phyloP scores from a whole-genome alignment of 345 rosid species.

The Eutrema japonicum region DNA sequence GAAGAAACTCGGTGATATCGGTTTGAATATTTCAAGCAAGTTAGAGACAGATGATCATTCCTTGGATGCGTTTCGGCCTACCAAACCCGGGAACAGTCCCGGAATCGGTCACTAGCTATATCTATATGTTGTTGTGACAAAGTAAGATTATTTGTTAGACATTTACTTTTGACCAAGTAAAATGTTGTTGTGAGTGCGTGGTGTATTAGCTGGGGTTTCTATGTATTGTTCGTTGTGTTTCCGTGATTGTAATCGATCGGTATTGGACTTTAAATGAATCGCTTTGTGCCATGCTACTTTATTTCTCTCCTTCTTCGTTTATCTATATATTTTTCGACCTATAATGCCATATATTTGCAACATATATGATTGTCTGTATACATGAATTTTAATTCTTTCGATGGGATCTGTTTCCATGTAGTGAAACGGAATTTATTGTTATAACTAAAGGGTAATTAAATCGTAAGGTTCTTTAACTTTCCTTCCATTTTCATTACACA shows the following conservation, averaged over 20 bases:
- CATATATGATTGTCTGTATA: constrained; percentile 1
- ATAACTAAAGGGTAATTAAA: not conserved
- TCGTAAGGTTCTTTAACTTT: not conserved
- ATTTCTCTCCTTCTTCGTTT: constrained; percentile 3
- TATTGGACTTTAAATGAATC: constrained; percentile 25
- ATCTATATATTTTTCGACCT: not conserved
- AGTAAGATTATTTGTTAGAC: constrained; percentile 6
- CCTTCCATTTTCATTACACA: not conserved
- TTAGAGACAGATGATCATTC: constrained; percentile 40
- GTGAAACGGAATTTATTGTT: not conserved
- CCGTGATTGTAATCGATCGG: constrained; percentile 36
- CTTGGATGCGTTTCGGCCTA: constrained; percentile 56
- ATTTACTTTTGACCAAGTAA: constrained; percentile 28
- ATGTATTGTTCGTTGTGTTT: constrained; percentile 27
- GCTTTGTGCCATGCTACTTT: constrained; percentile 18
- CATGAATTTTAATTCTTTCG: not conserved
- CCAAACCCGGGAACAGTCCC: constrained; percentile 65
- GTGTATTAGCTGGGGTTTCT: constrained; percentile 14
- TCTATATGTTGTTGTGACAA: constrained; percentile 15
- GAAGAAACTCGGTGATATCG: constrained; percentile 8
- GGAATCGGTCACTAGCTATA: constrained; percentile 59
- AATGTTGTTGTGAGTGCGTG: constrained; percentile 23
- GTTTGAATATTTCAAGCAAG: constrained; percentile 22
- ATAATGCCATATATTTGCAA: not conserved
- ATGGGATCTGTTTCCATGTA: not conserved